Base-by-base conservation (phyloP, 805 yeast species). In the Candida insectalens region DNA sequence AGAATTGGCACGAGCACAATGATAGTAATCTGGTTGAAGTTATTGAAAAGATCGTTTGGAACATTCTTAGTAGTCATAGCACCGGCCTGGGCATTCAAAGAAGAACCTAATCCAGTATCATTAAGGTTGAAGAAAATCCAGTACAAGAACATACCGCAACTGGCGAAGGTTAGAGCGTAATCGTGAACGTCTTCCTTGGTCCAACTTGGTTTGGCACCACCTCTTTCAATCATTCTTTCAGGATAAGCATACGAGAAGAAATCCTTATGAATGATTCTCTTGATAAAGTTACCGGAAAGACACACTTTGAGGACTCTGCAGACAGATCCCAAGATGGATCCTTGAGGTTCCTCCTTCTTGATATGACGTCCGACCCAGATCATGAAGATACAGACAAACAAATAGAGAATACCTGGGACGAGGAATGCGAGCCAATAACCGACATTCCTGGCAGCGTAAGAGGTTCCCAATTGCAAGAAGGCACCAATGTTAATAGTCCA, bases 401-500 rank as follows among this genome's bases (percentile, higher is more conserved):
- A 54, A 50, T 72, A 77, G 57, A 74, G 61, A 33, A 75, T 60
- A 32, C 75, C 74, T 14, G 77, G 77, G 27, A 66, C 57, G 43
- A 70, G 60, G 55, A 60, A 71, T 4, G 75, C 76, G 30, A 69
- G 55, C 74, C 74, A 71, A 52, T 57, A 71, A 18, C 76, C 77
- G 37, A 70, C 59, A 44, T 63, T 51, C 55, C 69, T 65, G 36
- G 67, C 76, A 46, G 63, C 51, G 42, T 69, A 67, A 10, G 73
- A 60, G 14, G 76, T 67, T 15, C 71, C 75, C 35, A 71, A 54
- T 44, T 62, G 67, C 44, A 69, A 60, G 52, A 71, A 69, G 6
- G 74, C 69, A 40, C 77, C 77, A 39, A 69, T 57, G 45, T 69
- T 72, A 43, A 72, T 71, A 34, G 70, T 55, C 72, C 74, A 69